Base-by-base conservation (phyloP, 2,329 filamentous ascomycete genomes). In the Ambrosiella beaveri region DNA sequence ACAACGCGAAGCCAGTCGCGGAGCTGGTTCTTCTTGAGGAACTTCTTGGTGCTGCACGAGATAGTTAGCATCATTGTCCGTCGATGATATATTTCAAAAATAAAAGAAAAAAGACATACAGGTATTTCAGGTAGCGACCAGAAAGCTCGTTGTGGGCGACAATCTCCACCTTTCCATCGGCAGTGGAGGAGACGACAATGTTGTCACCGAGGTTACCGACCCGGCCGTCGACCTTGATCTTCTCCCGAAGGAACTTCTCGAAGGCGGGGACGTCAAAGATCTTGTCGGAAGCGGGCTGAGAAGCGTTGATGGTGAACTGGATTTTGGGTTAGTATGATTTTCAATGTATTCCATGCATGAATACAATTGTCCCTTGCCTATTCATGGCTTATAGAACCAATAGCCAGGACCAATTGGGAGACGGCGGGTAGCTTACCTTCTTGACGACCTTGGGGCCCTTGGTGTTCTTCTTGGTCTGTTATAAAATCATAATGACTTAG, bases 11-110 rank as follows among this genome's bases (percentile, higher is more conserved):
- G 87, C 93, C 93, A 98, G 82, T 98, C 93, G 79, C 93, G 88
- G 73, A 98, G 88, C 84, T 97, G 91, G 82, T 96, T 88, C 88
- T 98, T 98, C 89, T 98, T 98, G 76, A 98, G 86, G 86, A 95
- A 98, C 84, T 98, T 98, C 88, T 98, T 98, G 75, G 93, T 98
- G 74, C 88, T 95, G 35, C 45, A 51, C 8, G n/a, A 66, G 54
- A 62, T 12, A 19, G 38, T 40, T 44, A 55, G 38, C 15, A 44
- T 55, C 27, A 44, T 40, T 41, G 19, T 54, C 7, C 3, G 27
- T 17, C 11, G 3, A 39, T 7, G 36, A n/a, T 2, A 39, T 39
- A 6, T 17, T 39, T 11, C 19, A 9, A 35, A 13, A 13, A 1
- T 45, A 12, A 12, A 13, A 4, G 47, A 35, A 38, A 40, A 54